A percentile compares a stretch with the other conserved stretches of the same genome.
These are phyloP conservation scores for Venturia pyrina DNA, from an alignment of 2,329 filamentous ascomycete genomes.

Conservation along the genomic window DNA sequence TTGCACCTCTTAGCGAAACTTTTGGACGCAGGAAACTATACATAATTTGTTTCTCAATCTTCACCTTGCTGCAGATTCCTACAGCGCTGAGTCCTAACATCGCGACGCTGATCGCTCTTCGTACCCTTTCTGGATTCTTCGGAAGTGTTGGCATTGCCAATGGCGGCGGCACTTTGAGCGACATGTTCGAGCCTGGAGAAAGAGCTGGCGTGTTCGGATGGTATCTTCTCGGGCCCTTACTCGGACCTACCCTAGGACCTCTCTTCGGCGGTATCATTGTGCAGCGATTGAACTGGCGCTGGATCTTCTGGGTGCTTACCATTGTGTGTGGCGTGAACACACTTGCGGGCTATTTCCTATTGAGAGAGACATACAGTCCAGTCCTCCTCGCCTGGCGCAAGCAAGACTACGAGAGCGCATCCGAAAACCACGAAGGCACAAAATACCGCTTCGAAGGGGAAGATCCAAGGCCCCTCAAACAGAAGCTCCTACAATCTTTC, in stretches of 20 bases:
- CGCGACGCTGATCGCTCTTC: constrained; percentile 45
- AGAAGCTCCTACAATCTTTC: constrained; percentile 29
- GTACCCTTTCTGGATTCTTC: constrained; percentile 37
- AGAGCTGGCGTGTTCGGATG: constrained; percentile 28
- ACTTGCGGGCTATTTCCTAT: constrained; percentile 24
- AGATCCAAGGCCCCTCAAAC: constrained; percentile 27
- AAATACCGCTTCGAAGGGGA: constrained; percentile 34
- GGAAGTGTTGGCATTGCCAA: constrained; percentile 22
- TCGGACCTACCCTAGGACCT: constrained; percentile 30
- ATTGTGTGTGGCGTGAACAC: constrained; percentile 21
- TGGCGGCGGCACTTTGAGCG: constrained; percentile 30
- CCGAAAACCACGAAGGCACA: constrained; percentile 17
- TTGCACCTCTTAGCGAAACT: constrained; percentile 13
- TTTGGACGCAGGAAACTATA: constrained; percentile 12
- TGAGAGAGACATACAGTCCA: constrained; percentile 41
- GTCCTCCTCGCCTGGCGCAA: constrained; percentile 34
- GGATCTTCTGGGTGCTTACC: constrained; percentile 35
- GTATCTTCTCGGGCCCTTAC: constrained; percentile 29
- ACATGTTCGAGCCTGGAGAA: constrained; percentile 25
- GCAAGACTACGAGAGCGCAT: constrained; percentile 23
- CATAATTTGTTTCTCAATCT: constrained; percentile 40
- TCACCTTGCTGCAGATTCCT: constrained; percentile 53
- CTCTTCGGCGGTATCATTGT: constrained; percentile 38
- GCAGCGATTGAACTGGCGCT: constrained; percentile 35
- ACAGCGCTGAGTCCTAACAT: constrained; percentile 51